Conservation (phyloP, 2,329 filamentous ascomycete species). For the Alternaria metachromatica region DNA sequence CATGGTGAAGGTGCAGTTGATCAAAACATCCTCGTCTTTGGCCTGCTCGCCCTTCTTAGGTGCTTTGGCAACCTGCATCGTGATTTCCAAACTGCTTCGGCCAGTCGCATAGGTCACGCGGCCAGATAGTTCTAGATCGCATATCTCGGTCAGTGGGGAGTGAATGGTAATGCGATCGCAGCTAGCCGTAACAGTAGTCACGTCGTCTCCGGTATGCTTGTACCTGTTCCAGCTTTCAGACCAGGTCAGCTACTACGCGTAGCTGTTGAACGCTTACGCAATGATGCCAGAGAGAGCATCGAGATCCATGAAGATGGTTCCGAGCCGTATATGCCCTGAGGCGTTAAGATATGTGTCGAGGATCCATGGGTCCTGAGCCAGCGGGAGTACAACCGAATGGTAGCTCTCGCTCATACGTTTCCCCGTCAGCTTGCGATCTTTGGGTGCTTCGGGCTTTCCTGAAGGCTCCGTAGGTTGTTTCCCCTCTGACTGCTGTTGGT, state of each 20-base stretch:
- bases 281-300: slow-evolving; percentile 79
- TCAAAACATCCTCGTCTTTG: slow-evolving; percentile 67
- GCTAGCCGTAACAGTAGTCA: slow-evolving; percentile 69
- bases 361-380: slow-evolving; percentile 77
- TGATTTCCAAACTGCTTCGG: slow-evolving; percentile 75
- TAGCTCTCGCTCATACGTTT: slow-evolving; percentile 76
- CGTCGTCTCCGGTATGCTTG: slow-evolving; percentile 70
- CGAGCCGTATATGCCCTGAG: slow-evolving; percentile 74
- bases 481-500: slow-evolving; percentile 55
- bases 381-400: slow-evolving; percentile 70
- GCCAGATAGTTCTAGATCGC: slow-evolving; percentile 76
- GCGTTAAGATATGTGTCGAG: slow-evolving; percentile 80
- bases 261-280: slow-evolving; percentile 65
- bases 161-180: slow-evolving; percentile 71
- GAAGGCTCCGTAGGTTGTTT: slow-evolving; percentile 39
- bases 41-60: slow-evolving; percentile 63
- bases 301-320: slow-evolving; percentile 79
- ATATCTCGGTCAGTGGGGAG: slow-evolving; percentile 76
- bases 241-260: slow-evolving; percentile 45
- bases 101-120: slow-evolving; percentile 75
- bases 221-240: slow-evolving; percentile 53
- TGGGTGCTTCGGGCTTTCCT: slow-evolving; percentile 44
- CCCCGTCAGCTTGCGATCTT: slow-evolving; percentile 65
- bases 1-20: slow-evolving; percentile 81
- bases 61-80: slow-evolving; percentile 74